Evolutionary conservation across 1,139 yeast species (phyloP).

Genomic region (Zygoascus meyerae): DNA sequence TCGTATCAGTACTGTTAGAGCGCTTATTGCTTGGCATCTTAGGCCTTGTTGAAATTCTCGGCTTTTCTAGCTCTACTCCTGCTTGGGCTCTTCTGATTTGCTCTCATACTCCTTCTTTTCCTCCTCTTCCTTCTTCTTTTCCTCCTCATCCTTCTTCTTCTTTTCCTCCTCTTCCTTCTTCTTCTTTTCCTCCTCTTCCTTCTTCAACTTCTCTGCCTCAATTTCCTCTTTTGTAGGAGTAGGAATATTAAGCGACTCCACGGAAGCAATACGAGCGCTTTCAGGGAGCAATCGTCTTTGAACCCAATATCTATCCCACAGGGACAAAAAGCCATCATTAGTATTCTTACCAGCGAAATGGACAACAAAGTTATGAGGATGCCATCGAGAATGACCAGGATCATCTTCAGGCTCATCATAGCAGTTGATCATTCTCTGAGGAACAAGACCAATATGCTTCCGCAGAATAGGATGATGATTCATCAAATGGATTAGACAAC

Average conservation of each 20-base stretch:
- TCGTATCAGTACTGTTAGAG: too few relatives aligned
- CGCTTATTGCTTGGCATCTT: too few relatives aligned
- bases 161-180: slow-evolving; percentile 10
- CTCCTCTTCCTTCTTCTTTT: not conserved
- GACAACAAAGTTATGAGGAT: slow-evolving; percentile 26
- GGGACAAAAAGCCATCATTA: not conserved
- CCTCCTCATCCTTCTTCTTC: not conserved
- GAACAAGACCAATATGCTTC: slow-evolving; percentile 33
- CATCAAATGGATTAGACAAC: slow-evolving; percentile 23
- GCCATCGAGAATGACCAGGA: slow-evolving; percentile 20
- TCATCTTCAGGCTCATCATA: slow-evolving; percentile 19
- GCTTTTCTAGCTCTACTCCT: slow-evolving; percentile 7
- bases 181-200: slow-evolving; percentile 10
- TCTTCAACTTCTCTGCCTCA: slow-evolving; percentile 4
- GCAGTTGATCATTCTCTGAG: slow-evolving; percentile 33
- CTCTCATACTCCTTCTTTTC: not conserved
- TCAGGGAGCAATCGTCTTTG: slow-evolving; percentile 7
- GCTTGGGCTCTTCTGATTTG: slow-evolving; percentile 7
- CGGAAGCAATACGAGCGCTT: slow-evolving; percentile 5
- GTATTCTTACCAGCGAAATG: slow-evolving; percentile 27
- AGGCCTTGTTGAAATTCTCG: not conserved
- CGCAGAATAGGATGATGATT: slow-evolving; percentile 21
- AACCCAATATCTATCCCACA: slow-evolving; percentile 9
- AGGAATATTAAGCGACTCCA: slow-evolving; percentile 4
- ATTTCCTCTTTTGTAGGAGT: slow-evolving; percentile 6